Conservation (phyloP, 2,329 filamentous ascomycete species). For the Graphilbum ipis-grandicollis region DNA sequence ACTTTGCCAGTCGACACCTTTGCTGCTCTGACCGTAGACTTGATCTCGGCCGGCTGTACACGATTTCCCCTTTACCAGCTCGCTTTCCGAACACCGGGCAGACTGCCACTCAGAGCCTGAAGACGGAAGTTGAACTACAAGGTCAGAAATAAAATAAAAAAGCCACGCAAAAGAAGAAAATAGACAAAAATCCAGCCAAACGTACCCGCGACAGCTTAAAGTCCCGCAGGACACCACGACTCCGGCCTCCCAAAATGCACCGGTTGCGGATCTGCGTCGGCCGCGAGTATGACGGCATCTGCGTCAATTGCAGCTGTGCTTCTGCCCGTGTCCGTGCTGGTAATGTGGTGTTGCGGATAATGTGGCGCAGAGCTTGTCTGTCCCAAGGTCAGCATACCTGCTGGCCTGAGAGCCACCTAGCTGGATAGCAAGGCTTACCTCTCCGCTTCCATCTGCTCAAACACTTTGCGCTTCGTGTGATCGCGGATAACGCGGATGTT, state of each 20-base stretch:
- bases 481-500: constrained; percentile 82
- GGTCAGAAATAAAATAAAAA: no score
- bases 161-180: no score
- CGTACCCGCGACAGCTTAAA: constrained; percentile 84
- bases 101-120: constrained; percentile 66
- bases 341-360: constrained; percentile 83
- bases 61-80: constrained; percentile 82
- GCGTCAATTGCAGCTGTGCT: constrained; percentile 78
- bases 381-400: background rate
- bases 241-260: constrained; percentile 83
- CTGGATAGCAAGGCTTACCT: constrained; percentile 36
- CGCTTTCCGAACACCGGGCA: constrained; percentile 90
- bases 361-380: constrained; percentile 84
- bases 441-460: constrained; percentile 71
- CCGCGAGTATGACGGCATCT: constrained; percentile 93
- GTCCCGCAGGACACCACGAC: constrained; percentile 75
- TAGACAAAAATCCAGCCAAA: no score
- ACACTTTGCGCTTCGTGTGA: constrained; percentile 91
- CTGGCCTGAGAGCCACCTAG: no score
- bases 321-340: constrained; percentile 68
- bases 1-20: no score
- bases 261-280: constrained; percentile 88
- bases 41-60: no score
- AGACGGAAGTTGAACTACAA: constrained; percentile 78
- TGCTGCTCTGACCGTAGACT: no score